Conservation (phyloP, 129 eudicot genomes). For the carrot (Daucus carota) region DNA sequence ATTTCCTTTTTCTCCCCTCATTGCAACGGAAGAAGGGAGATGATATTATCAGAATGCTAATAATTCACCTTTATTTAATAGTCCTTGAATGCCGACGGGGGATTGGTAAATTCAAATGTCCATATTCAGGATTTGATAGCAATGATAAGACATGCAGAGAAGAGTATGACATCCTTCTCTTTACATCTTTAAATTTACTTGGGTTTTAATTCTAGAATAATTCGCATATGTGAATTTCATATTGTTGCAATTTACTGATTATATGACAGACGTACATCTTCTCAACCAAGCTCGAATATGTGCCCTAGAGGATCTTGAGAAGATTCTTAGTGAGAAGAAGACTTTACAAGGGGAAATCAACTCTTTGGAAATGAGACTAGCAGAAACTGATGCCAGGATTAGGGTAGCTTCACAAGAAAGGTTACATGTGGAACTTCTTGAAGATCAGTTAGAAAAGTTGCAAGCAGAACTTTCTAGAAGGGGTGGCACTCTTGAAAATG, state of each 20-base stretch:
- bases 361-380: conserved; percentile 63
- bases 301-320: conserved; percentile 76
- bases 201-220: neutral
- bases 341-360: conserved; percentile 73
- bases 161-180: conserved; percentile 43
- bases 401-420: conserved; percentile 86
- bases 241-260: conserved; percentile 2
- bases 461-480: conserved; percentile 46
- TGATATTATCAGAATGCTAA: conserved; percentile 9
- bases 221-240: conserved; percentile 1
- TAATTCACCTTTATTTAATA: conserved; percentile 28
- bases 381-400: conserved; percentile 87
- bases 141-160: conserved; percentile 90
- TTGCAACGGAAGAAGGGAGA: conserved; percentile 6
- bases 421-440: conserved; percentile 69
- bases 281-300: conserved; percentile 84
- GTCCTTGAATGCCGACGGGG: conserved; percentile 46
- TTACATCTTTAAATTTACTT: neutral
- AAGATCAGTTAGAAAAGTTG: conserved; percentile 66
- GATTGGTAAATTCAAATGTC: conserved; percentile 36
- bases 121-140: conserved; percentile 70
- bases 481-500: conserved; percentile 23
- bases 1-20: neutral
- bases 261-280: conserved; percentile 61
- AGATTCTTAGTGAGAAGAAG: conserved; percentile 66